Evolutionary conservation across 495 filamentous ascomycete genomes (phyloP).

Genomic region (Podospora sp.): DNA sequence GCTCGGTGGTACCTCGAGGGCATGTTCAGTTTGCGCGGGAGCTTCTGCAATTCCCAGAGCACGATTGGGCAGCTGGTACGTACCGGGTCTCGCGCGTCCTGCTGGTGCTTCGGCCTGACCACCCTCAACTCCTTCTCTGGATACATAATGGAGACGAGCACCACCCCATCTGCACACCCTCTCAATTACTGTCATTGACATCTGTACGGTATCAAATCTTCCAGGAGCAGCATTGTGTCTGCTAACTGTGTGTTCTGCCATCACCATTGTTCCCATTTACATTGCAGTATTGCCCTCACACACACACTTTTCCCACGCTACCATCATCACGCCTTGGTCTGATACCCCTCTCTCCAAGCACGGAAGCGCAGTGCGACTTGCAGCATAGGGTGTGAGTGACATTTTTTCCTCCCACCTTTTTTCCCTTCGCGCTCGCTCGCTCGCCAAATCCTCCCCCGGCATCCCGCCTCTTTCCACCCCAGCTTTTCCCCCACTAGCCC

Average conservation of each 20-base stretch:
- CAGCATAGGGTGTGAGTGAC: constrained; percentile 37
- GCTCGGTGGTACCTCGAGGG: constrained; percentile 35
- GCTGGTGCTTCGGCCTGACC: constrained; percentile 31
- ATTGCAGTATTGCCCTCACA: constrained; percentile 15
- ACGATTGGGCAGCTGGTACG: constrained; percentile 26
- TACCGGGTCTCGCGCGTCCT: constrained; percentile 19
- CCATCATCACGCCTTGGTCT: constrained; percentile 25
- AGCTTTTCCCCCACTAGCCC: constrained; percentile 20
- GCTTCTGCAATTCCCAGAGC: constrained; percentile 30
- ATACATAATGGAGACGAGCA: constrained; percentile 35
- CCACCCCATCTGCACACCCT: constrained; percentile 31
- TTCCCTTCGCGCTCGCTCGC: constrained; percentile 5
- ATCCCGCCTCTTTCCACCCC: constrained; percentile 20
- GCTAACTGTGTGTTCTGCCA: constrained; percentile 24
- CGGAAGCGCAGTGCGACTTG: constrained; percentile 38
- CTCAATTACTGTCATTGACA: constrained; percentile 30
- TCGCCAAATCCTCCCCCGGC: constrained; percentile 18
- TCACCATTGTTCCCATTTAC: constrained; percentile 22
- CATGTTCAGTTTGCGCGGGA: constrained; percentile 28
- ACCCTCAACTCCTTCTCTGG: constrained; percentile 15
- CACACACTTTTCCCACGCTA: constrained; percentile 15
- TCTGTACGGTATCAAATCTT: constrained; percentile 27
- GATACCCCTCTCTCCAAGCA: constrained; percentile 39
- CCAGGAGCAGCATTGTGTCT: constrained; percentile 35
- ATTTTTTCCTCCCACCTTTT: constrained; percentile 29